Percentiles rank a stretch among this genome's conserved stretches.
phyloP scores from a whole-genome alignment of 1,284 basidiomycete genomes.

The Anthracocystis walkeri region DNA sequence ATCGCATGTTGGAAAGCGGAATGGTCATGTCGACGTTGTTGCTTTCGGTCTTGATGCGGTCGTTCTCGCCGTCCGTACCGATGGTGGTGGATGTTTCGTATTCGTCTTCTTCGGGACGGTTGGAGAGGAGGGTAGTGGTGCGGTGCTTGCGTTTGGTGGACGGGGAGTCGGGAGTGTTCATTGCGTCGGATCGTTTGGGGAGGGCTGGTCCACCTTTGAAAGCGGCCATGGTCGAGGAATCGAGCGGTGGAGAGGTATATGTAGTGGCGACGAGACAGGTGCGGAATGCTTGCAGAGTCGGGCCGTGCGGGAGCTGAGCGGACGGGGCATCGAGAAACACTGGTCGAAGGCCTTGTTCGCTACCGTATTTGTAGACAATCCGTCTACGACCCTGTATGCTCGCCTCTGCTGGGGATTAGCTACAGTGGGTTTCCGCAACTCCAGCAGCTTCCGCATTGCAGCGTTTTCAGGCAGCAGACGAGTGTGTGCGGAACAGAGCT shows the following conservation, averaged over 20 bases:
- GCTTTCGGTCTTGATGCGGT: slow-evolving; percentile 2
- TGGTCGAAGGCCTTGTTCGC: neutral
- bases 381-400: neutral
- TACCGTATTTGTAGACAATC: slow-evolving; percentile 9
- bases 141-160: slow-evolving; percentile 15
- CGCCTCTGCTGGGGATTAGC: neutral
- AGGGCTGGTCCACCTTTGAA: slow-evolving; percentile 36
- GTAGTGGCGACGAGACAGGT: slow-evolving; percentile 7
- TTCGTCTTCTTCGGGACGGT: slow-evolving; percentile 5
- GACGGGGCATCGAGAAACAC: neutral
- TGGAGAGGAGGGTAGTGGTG: slow-evolving; percentile 24
- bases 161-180: neutral
- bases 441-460: neutral
- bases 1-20: slow-evolving; percentile 18
- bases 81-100: slow-evolving; percentile 2
- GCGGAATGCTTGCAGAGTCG: neutral
- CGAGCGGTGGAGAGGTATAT: neutral
- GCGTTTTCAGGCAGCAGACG: neutral
- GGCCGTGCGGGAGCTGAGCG: neutral
- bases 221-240: slow-evolving; percentile 4
- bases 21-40: slow-evolving; percentile 1
- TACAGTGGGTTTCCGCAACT: neutral
- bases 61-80: neutral
- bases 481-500: slow-evolving; percentile 6
- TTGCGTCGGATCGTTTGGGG: slow-evolving; percentile 16